Base-by-base conservation (phyloP, 345 rosid genomes). In the Eucalyptus rudis region DNA sequence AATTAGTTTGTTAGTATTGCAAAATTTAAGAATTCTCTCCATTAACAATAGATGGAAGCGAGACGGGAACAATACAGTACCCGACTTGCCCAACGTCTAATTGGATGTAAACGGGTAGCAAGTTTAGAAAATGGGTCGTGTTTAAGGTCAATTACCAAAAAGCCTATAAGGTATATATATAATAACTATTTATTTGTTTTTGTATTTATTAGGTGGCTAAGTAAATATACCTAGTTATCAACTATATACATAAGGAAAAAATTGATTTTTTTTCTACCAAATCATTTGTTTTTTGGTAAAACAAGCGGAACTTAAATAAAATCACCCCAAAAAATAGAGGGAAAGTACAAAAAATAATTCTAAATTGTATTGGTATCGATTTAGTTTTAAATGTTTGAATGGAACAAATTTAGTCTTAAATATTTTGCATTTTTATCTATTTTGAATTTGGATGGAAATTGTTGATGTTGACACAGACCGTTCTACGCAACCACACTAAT, bases 401-500 rank as follows among this genome's bases (percentile, higher is more conserved):
- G 62, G 29, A 8, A 10, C 62, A 8, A 56, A 56, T 56, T 56
- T 24, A 56, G 6, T 22, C 13, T 56, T 56, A 56, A 24, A 56
- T 56, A 3, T 56, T 56, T 22, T 56, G 29, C 24, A 52, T 52
- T 52, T 52, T 19, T 52, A 52, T 52, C 24, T 52, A 52, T 52
- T 52, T 52, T 52, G 56, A 19, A 52, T 52, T 56, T 56, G 62
- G 3, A 0, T 4, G 5, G 27, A 56, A 22, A 22, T 56, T 56
- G 6, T 0, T 56, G 12, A 56, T 10, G 29, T 56, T 22, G 62
- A 24, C 62, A 22, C 1, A 4, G 1, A 52, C 24, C 4, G 2
- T 52, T 20, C 58, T 52, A 52, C 58, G 4, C 58, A 19, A 52
- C 10, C 24, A 20, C 25, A 52, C 5, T 19, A 4, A 52, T 52